Conservation (phyloP, 2,329 filamentous ascomycete genomes). For the Beauveria bassiana region DNA sequence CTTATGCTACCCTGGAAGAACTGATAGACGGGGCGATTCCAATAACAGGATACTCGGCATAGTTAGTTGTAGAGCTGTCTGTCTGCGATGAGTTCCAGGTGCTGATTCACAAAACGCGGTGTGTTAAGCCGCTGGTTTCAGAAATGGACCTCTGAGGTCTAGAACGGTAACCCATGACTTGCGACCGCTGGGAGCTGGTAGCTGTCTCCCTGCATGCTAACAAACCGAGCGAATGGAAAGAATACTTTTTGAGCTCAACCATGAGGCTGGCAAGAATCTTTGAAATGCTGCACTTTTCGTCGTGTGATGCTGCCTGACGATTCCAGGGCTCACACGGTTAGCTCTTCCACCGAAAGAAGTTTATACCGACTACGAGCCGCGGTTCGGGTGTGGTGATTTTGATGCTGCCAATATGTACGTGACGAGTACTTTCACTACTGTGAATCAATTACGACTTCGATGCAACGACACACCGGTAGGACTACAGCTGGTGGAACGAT, state of each 20-base stretch:
- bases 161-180: not conserved
- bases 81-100: slow-evolving; percentile 4
- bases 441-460: not conserved
- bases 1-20: no score
- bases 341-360: not conserved
- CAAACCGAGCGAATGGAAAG: not conserved
- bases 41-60: slow-evolving; percentile 15
- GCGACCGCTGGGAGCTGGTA: not conserved
- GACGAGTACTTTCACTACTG: not conserved
- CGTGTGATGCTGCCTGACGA: not conserved
- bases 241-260: not conserved
- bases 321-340: not conserved
- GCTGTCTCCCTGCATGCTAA: not conserved
- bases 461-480: not conserved
- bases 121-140: not conserved
- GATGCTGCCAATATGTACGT: not conserved
- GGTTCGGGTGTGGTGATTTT: not conserved
- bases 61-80: slow-evolving; percentile 16
- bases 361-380: not conserved
- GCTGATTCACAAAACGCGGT: not conserved
- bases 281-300: not conserved
- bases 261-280: not conserved
- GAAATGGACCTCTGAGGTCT: not conserved
- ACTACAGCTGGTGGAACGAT: not conserved
- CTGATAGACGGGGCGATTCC: slow-evolving; percentile 25